Base-by-base conservation (phyloP, 495 filamentous ascomycete species). In the Tirmania nivea region DNA sequence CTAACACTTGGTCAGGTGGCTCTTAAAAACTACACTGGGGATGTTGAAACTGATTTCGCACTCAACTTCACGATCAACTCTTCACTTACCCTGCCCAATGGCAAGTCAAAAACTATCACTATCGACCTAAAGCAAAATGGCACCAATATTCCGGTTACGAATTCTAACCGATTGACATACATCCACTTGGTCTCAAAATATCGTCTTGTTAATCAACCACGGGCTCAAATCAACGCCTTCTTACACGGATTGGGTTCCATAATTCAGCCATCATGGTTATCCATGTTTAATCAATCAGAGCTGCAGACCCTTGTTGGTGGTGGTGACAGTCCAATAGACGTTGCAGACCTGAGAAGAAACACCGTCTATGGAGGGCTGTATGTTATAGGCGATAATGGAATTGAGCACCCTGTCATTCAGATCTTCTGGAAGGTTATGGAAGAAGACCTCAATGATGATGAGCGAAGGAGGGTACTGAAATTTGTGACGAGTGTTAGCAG, bases 211-310 rank as follows among this genome's bases (percentile, higher is more conserved):
- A 71, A 74, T 5, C 89, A 95, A 59, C 82, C 84, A 0, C 70
- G 72, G 52, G 66, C 69, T 47, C 88, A 96, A 64, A 94, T 88
- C 4, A 75, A 76, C 16, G 86, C 86, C 1, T 97, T 97, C 60
- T 75, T 97, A 8, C 75, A 76, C 49, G 90, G 90, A 1, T 74
- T 97, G 5, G 75, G 83, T 12, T 72, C 80, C 53, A 92, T 99
- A 60, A 92, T 99, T 56, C 80, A 86, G 54, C 89, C 89, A 0
- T 74, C 75, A 3, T 99, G 90, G 90, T 72, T 99, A 3, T 84
- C 78, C 57, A 99, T 99, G 90, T 99, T 99, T 72, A 97, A 97
- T 65, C 90, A 95, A 59, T 72, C 76, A 8, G 90, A 97, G 60
- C 72, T 97, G 19, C 90, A 97, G 65, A 90, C 85, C 0, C 77